Base-by-base conservation (phyloP, 2,329 filamentous ascomycete species). In the Fusarium papillatum region DNA sequence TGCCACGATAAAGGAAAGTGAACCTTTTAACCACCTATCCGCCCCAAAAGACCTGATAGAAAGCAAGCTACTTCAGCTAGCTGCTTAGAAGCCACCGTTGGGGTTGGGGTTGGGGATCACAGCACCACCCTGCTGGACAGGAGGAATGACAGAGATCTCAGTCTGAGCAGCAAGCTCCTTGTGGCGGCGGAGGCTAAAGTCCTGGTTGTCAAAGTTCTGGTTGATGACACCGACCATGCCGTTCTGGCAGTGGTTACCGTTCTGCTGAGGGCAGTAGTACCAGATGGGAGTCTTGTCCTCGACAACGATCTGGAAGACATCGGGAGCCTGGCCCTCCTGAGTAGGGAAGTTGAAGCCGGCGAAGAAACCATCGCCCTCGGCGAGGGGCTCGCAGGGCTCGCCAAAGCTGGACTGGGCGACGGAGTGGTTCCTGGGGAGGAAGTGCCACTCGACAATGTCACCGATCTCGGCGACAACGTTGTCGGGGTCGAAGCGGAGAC, bases 371-470 rank as follows among this genome's bases (percentile, higher is more conserved):
- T 80, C 76, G 38, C 79, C 78, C 71, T 82, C 81, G 63, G 79
- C 78, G 14, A 85, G 80, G 3, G 87, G 87, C 68, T 80, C 17
- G 82, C 87, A 89, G 26, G 86, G 86, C 55, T 82, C 74, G 64
- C 72, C 83, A 71, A 88, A 88, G 78, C 79, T 83, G 43, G 85
- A 85, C 79, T 87, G 82, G 2, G 77, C 84, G 50, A 91, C 83
- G 22, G 85, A 86, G 85, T 90, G 89, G 82, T 88, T 89, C 69
- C 76, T 79, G 11, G 89, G 86, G 73, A 86, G 86, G 84, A 88
- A 91, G 78, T 88, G 87, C 84, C 87, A 91, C 82, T 91, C 88
- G 69, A 91, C 80, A 6, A 88, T 74, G 71, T 90, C 88, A 70
- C 89, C 89, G 10, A 86, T 69, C 14, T 83, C 80, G 22, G 89